phyloP scores from a whole-genome alignment of 176 grass and related monocot genomes.

The Luzula sylvatica region DNA sequence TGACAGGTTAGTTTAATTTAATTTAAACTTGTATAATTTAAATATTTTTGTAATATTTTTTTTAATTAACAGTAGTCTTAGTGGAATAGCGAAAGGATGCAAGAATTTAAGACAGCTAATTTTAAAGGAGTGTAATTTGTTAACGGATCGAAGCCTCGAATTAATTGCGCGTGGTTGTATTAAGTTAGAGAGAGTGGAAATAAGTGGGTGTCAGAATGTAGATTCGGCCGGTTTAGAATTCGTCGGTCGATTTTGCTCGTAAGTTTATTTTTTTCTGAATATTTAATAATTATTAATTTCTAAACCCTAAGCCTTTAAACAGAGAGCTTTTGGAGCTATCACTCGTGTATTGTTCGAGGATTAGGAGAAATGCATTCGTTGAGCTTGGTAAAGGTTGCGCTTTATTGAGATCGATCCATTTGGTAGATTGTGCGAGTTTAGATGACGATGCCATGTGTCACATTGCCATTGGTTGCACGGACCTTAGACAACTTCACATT shows the following conservation, averaged over 20 bases:
- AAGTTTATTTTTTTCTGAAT: slow-evolving; percentile 24
- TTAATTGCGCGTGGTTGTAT: slow-evolving; percentile 72
- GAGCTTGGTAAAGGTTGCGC: slow-evolving; percentile 83
- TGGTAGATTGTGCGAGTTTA: slow-evolving; percentile 63
- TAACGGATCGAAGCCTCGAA: slow-evolving; percentile 86
- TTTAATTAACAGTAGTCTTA: slow-evolving; percentile 89
- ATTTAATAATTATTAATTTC: not conserved
- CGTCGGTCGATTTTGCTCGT: slow-evolving; percentile 83
- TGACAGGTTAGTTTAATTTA: slow-evolving; percentile 54
- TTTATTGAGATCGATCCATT: slow-evolving; percentile 51
- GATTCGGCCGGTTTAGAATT: slow-evolving; percentile 65
- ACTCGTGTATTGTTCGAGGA: slow-evolving; percentile 72
- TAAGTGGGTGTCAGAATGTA: slow-evolving; percentile 81
- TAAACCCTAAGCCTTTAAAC: slow-evolving; percentile 9
- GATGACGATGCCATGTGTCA: slow-evolving; percentile 72
- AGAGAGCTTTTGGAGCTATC: slow-evolving; percentile 70
- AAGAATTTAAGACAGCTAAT: slow-evolving; percentile 71
- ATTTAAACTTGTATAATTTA: too few species aligned
- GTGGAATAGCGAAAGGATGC: slow-evolving; percentile 70
- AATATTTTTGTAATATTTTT: too few species aligned
- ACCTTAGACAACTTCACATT: slow-evolving; percentile 67
- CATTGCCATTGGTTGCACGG: slow-evolving; percentile 71
- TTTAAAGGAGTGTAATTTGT: slow-evolving; percentile 57
- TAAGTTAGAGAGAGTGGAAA: slow-evolving; percentile 60
- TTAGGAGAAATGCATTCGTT: slow-evolving; percentile 64